These are phyloP conservation scores for Meyerozyma sp. DNA, from an alignment of 1,139 yeast species.

Conservation along the genomic window DNA sequence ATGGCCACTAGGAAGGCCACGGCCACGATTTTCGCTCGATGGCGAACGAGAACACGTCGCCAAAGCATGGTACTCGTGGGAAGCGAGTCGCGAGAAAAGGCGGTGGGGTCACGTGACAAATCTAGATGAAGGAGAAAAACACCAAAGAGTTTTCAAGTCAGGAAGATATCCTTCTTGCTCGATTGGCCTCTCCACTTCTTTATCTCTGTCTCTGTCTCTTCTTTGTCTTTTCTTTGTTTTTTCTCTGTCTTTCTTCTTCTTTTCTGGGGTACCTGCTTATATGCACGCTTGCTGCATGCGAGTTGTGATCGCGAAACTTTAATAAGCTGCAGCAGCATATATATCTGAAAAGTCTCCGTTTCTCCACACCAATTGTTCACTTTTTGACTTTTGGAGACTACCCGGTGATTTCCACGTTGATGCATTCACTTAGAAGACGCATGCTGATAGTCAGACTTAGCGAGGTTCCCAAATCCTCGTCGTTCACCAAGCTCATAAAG, in stretches of 20 bases:
- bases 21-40: background rate
- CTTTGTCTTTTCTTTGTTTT: too few relatives aligned
- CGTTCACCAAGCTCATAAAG: conserved; percentile 45
- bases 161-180: background rate
- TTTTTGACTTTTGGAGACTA: too few relatives aligned
- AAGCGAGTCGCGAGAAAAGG: too few relatives aligned
- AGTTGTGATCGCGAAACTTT: background rate
- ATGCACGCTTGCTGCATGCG: background rate
- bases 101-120: background rate
- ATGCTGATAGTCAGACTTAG: conserved; percentile 9
- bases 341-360: background rate
- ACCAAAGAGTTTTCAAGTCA: too few relatives aligned
- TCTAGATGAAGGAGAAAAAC: too few relatives aligned
- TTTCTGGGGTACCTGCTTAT: background rate
- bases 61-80: background rate
- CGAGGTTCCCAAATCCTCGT: conserved; percentile 36
- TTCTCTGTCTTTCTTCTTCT: too few relatives aligned
- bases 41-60: background rate
- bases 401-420: background rate
- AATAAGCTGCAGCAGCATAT: background rate
- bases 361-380: background rate
- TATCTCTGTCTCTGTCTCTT: too few relatives aligned
- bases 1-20: background rate
- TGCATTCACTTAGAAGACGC: background rate
- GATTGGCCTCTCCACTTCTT: background rate